Conservation (phyloP, 192 early-diverging fungal species). For the Entomortierella parvispora region DNA sequence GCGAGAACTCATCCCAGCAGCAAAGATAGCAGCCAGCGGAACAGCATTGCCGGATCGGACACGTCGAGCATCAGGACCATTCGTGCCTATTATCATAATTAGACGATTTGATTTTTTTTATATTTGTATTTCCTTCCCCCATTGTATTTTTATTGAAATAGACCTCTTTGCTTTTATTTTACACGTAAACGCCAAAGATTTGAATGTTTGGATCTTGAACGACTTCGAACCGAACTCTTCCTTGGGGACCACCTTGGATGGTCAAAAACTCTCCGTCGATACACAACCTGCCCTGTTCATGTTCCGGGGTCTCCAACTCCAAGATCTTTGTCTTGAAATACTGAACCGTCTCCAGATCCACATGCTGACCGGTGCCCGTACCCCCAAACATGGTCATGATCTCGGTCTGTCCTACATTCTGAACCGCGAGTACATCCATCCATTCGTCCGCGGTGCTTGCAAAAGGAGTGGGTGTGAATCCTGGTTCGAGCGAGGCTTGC, state of each 20-base stretch:
- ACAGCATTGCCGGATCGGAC: not conserved
- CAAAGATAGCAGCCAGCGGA: not conserved
- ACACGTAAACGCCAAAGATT: slow-evolving; percentile 30
- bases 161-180: too few species aligned
- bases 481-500: slow-evolving; percentile 57
- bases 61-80: slow-evolving; percentile 5
- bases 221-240: slow-evolving; percentile 33
- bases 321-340: slow-evolving; percentile 54
- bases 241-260: slow-evolving; percentile 23
- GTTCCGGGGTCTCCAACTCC: slow-evolving; percentile 48
- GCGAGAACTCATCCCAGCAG: slow-evolving; percentile 8
- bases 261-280: slow-evolving; percentile 58
- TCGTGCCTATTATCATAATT: too few species aligned
- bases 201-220: slow-evolving; percentile 21
- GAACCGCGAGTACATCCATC: slow-evolving; percentile 56
- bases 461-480: slow-evolving; percentile 58
- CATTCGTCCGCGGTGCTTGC: slow-evolving; percentile 52
- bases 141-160: too few species aligned
- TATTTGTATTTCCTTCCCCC: too few species aligned
- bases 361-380: slow-evolving; percentile 50
- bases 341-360: slow-evolving; percentile 52
- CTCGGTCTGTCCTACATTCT: slow-evolving; percentile 39
- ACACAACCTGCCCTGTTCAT: slow-evolving; percentile 52
- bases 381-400: slow-evolving; percentile 43
- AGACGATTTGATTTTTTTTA: too few species aligned